Base-by-base conservation (phyloP, 805 yeast genomes). In the Lipomyces yamadae region DNA sequence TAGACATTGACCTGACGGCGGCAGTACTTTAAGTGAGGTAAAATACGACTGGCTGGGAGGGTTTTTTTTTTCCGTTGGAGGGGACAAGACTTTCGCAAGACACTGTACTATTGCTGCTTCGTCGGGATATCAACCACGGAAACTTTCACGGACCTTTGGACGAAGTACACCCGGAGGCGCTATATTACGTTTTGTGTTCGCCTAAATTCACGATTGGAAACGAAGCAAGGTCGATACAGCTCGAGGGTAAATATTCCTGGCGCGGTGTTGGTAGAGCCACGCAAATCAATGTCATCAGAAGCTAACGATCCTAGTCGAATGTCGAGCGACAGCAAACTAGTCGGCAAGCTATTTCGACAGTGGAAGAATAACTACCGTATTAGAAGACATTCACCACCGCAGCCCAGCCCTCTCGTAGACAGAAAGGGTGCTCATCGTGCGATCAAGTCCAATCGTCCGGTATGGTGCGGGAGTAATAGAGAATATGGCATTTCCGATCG, bases 401-500 rank as follows among this genome's bases (percentile, higher is more conserved):
- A 5, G 48, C 15, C 29, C 24, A 42, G 48, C n/a, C 48, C 48
- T n/a, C 24, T 42, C 8, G 18, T 42, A n/a, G 48, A 42, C 24
- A 42, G 48, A 24, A 42, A 24, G n/a, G 48, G 48, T 24, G 48
- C 48, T 42, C 8, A 42, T 5, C 48, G 24, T 42, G 48, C 48
- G 48, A 42, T 10, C 48, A 42, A 42, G 6, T 6, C 18, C 48
- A 42, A 42, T n/a, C 48, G 48, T 13, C 48, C 48, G 48, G 48
- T 42, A 42, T 67, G 70, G 70, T 3, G 24, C 30, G 60, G 64
- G 33, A 67, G 63, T 30, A 60, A 67, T 48, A 30, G 32, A 11
- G 70, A 67, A 58, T 67, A 67, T 55, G 70, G 70, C 10, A 67
- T 67, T 29, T 53, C 63, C 13, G 68, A 67, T 42, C n/a, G 56